Conservation (phyloP, 2,329 filamentous ascomycete genomes). For the Aspergillus pseudonomiae region DNA sequence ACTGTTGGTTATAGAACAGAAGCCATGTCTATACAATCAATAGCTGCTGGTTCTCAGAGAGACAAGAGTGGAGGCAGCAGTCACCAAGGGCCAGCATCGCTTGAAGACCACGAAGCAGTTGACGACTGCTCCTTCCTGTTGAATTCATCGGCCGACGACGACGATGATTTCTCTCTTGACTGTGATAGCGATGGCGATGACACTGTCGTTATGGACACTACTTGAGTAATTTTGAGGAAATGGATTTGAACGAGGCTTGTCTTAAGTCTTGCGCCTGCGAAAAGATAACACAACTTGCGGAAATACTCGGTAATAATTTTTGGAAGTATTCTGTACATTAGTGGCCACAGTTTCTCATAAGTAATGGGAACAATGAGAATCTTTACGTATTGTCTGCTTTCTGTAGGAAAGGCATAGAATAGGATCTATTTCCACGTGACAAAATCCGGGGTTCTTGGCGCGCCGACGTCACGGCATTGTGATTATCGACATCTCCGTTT, state of each 20-base stretch:
- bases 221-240: constrained; percentile 20
- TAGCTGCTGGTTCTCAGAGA: neutral
- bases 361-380: neutral
- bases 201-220: constrained; percentile 21
- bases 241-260: neutral
- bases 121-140: constrained; percentile 6
- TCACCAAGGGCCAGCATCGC: neutral
- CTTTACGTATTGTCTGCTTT: neutral
- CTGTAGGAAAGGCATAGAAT: neutral
- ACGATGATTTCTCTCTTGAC: constrained; percentile 18
- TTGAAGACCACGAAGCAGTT: neutral
- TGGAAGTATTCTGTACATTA: neutral
- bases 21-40: constrained; percentile 27
- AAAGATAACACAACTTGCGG: neutral
- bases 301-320: neutral
- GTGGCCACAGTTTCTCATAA: neutral
- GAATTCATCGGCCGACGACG: constrained; percentile 12
- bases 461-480: constrained; percentile 25
- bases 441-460: constrained; percentile 20
- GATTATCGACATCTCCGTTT: neutral
- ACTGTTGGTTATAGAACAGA: constrained; percentile 36
- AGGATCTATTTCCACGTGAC: constrained; percentile 16
- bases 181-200: constrained; percentile 25
- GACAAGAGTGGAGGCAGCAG: neutral
- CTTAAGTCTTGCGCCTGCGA: neutral